phyloP scores from a whole-genome alignment of 2,329 filamentous ascomycete genomes.

The Furcasterigmium furcatum region DNA sequence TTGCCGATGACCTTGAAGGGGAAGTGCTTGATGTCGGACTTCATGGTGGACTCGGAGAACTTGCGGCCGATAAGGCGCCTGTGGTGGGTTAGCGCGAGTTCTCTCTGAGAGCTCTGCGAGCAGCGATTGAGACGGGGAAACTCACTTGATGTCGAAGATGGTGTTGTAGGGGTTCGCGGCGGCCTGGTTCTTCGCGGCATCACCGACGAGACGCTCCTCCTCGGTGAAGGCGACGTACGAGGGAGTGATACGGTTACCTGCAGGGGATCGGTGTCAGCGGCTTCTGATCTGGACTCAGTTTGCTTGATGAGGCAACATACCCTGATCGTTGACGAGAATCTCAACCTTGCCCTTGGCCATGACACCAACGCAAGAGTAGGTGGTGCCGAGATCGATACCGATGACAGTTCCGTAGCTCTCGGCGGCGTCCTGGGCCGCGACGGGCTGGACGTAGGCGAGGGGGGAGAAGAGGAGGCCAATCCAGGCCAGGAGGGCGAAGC shows the following conservation, averaged over 20 bases:
- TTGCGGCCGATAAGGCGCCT: conserved; percentile 86
- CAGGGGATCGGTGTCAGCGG: no score
- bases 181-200: conserved; percentile 96
- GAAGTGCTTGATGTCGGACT: conserved; percentile 96
- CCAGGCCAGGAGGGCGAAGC: conserved; percentile 89
- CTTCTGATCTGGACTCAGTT: no score
- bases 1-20: conserved; percentile 92
- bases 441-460: conserved; percentile 79
- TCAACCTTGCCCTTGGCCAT: conserved; percentile 96
- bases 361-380: conserved; percentile 86
- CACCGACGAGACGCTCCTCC: conserved; percentile 93
- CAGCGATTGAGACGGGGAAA: conserved; percentile 14
- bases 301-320: conserved; percentile 14
- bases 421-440: conserved; percentile 68
- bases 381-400: conserved; percentile 62
- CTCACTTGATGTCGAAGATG: conserved; percentile 81
- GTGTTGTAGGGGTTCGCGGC: conserved; percentile 74
- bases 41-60: conserved; percentile 79
- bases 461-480: conserved; percentile 86
- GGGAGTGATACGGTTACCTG: conserved; percentile 88
- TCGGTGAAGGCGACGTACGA: conserved; percentile 97
- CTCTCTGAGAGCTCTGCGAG: not conserved
- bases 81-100: conserved; percentile 14
- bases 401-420: conserved; percentile 86
- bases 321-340: conserved; percentile 92